Conservation (phyloP, 441 rosid species). For the Theobroma grandiflorum region DNA sequence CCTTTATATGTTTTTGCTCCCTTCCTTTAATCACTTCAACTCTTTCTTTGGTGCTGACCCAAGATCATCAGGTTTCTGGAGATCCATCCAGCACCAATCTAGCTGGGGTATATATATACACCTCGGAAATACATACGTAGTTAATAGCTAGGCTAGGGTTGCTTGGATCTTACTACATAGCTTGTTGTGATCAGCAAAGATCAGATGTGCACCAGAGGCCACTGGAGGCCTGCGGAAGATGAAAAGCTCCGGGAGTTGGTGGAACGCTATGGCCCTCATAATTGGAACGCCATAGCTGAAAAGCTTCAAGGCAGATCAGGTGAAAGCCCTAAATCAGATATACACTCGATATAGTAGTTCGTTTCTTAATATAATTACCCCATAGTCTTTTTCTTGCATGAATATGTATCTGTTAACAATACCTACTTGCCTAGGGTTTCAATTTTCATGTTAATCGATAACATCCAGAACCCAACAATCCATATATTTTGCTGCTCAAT, state of each 20-base stretch:
- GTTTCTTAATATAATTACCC: neutral
- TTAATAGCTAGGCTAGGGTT: slow-evolving; percentile 30
- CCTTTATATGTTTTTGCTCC: neutral
- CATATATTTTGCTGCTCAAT: neutral
- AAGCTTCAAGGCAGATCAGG: slow-evolving; percentile 78
- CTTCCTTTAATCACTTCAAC: neutral
- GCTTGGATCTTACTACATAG: neutral
- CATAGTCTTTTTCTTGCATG: neutral
- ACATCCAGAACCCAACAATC: neutral
- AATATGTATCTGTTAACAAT: neutral
- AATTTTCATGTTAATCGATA: neutral
- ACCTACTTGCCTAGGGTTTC: slow-evolving; percentile 19
- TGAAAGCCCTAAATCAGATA: slow-evolving; percentile 19
- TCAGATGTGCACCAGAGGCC: slow-evolving; percentile 70
- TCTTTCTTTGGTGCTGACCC: neutral
- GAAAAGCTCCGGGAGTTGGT: slow-evolving; percentile 67
- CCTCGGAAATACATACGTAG: neutral
- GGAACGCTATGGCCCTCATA: slow-evolving; percentile 68
- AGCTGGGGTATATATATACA: neutral
- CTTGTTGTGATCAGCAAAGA: neutral
- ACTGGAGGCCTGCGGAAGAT: slow-evolving; percentile 75
- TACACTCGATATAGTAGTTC: neutral
- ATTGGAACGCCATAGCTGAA: slow-evolving; percentile 78
- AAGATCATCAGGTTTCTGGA: neutral
- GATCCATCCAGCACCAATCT: neutral